Conservation (phyloP, 1,284 basidiomycete species). For the Cystobasidium pallidum region DNA sequence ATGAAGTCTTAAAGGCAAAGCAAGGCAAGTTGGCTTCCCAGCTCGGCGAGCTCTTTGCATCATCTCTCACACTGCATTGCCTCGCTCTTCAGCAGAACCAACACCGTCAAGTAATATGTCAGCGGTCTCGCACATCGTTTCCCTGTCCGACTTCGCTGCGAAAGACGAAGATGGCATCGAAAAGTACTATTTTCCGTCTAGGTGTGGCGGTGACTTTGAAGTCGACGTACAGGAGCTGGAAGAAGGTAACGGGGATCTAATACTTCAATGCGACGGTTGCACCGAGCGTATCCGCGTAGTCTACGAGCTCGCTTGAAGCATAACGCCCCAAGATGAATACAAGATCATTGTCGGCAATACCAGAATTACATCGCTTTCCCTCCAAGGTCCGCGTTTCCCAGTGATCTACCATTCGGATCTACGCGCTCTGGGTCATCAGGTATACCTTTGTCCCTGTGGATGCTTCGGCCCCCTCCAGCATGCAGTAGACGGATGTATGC, state of each 20-base stretch:
- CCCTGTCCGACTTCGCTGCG: conserved; percentile 22
- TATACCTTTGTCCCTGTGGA: background rate
- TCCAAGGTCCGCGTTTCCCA: no score
- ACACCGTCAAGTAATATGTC: background rate
- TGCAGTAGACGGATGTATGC: background rate
- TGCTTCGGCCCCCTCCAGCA: background rate
- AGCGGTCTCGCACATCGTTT: conserved; percentile 30
- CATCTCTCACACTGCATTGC: background rate
- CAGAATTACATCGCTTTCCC: no score
- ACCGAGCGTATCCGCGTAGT: conserved; percentile 34
- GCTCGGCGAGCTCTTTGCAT: background rate
- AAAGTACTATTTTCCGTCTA: conserved; percentile 29
- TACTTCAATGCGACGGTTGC: conserved; percentile 39
- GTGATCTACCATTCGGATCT: background rate
- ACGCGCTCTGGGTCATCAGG: background rate
- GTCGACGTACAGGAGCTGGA: conserved; percentile 33
- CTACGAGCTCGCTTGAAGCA: conserved; percentile 21
- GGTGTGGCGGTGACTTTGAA: conserved; percentile 37
- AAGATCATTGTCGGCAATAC: no score
- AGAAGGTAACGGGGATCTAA: conserved; percentile 25
- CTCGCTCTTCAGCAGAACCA: background rate
- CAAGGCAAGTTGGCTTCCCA: background rate
- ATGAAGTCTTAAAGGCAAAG: background rate
- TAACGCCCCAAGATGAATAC: no score
- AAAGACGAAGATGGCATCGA: conserved; percentile 5